Conservation (phyloP, 306 rosid genomes). For the Pyrus betulifolia region DNA sequence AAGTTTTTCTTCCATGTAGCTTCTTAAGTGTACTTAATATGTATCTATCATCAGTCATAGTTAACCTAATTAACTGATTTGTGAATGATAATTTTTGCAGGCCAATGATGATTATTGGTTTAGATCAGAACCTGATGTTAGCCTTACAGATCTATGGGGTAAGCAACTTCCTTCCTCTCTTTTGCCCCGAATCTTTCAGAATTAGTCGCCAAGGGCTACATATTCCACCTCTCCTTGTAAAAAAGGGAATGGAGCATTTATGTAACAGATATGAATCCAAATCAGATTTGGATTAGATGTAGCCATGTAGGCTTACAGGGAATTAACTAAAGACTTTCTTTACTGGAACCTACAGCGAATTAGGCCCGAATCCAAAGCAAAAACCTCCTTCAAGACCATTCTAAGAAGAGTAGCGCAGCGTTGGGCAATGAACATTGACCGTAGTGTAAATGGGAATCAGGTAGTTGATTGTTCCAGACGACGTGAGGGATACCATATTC, state of each 20-base stretch:
- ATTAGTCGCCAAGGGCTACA: neutral
- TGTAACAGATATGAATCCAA: neutral
- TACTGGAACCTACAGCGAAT: conserved; percentile 28
- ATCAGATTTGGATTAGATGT: neutral
- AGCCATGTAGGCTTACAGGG: neutral
- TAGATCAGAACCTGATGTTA: conserved; percentile 50
- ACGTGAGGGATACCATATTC: conserved; percentile 12
- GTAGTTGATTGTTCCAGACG: conserved; percentile 18
- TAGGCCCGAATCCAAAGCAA: conserved; percentile 17
- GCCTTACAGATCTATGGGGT: conserved; percentile 66
- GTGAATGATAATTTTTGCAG: conserved; percentile 34
- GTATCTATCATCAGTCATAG: neutral
- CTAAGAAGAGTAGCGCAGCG: conserved; percentile 8
- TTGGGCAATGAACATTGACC: conserved; percentile 15
- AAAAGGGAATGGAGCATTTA: conserved; percentile 2
- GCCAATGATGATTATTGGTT: conserved; percentile 75
- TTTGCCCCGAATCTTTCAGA: neutral
- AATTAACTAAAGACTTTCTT: neutral
- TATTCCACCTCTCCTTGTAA: neutral
- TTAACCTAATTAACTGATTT: conserved; percentile 1
- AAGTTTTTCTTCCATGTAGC: conserved; percentile 13
- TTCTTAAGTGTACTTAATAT: neutral
- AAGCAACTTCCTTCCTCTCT: conserved; percentile 21
- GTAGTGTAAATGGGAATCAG: conserved; percentile 24
- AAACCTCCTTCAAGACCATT: conserved; percentile 18